Conservation (phyloP, 1,284 basidiomycete species). For the Uromyces viciae-fabae region DNA sequence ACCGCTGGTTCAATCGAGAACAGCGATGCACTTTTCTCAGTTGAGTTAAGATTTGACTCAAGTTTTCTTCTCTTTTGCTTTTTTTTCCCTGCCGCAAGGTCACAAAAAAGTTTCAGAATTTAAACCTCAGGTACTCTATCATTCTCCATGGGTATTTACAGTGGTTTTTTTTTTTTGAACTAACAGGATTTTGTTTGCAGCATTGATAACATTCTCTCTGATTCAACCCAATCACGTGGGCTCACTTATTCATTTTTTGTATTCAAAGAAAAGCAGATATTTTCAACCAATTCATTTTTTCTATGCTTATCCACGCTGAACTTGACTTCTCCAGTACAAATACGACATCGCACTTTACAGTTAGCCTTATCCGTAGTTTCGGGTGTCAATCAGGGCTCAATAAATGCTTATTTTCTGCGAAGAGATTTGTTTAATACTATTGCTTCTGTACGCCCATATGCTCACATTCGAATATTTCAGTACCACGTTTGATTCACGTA, state of each 20-base stretch:
- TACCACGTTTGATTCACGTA: neutral
- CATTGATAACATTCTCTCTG: constrained; percentile 49
- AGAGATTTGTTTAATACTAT: constrained; percentile 50
- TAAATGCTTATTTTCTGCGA: constrained; percentile 52
- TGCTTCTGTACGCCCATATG: constrained; percentile 9
- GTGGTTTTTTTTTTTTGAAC: neutral
- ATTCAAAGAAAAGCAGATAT: too few species aligned
- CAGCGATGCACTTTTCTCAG: constrained; percentile 49
- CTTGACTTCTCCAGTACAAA: constrained; percentile 37
- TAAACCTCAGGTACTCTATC: neutral
- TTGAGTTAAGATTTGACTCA: constrained; percentile 19
- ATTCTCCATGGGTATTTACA: neutral
- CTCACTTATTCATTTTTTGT: neutral
- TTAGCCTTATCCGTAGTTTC: constrained; percentile 50
- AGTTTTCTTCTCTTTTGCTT: neutral
- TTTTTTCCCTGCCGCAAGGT: too few species aligned
- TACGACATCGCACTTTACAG: constrained; percentile 50
- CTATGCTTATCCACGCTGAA: neutral
- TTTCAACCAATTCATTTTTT: neutral
- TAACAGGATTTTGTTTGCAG: constrained; percentile 51
- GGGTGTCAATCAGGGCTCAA: constrained; percentile 49
- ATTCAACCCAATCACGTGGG: constrained; percentile 42
- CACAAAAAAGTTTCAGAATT: neutral
- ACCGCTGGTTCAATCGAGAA: constrained; percentile 50
- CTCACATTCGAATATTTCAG: neutral